Conservation (phyloP, 2,329 filamentous ascomycete species). For the Colletotrichum shisoi region DNA sequence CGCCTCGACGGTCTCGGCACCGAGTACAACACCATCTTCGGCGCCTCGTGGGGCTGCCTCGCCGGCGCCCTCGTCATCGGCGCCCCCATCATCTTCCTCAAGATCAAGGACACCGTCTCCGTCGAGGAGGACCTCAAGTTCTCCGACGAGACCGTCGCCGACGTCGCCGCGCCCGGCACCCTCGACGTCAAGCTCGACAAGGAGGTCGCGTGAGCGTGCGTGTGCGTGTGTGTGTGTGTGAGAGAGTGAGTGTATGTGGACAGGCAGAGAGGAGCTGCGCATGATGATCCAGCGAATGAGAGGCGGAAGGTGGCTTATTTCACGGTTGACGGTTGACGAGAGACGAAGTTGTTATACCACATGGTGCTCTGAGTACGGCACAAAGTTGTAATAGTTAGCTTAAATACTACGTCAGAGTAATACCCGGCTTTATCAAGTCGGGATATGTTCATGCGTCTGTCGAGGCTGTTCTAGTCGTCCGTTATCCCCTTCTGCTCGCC, state of each 20-base stretch:
- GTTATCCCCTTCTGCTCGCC: too few species aligned
- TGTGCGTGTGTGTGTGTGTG: too few species aligned
- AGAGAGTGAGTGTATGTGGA: too few species aligned
- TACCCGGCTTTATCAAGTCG: constrained; percentile 17
- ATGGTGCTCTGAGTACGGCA: background rate
- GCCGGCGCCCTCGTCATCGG: constrained; percentile 78
- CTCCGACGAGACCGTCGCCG: constrained; percentile 80
- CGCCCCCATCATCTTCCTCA: constrained; percentile 77
- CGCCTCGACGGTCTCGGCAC: constrained; percentile 69
- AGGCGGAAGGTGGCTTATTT: too few species aligned
- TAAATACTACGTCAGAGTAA: constrained; percentile 7
- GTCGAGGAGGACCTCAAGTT: constrained; percentile 85
- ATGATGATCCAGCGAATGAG: constrained; percentile 19
- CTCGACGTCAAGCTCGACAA: constrained; percentile 18
- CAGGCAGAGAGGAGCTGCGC: background rate
- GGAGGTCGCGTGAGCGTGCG: constrained; percentile 17
- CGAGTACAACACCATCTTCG: constrained; percentile 77
- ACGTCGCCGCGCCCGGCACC: constrained; percentile 61
- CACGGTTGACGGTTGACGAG: constrained; percentile 13
- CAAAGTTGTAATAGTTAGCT: background rate
- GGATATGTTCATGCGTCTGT: too few species aligned
- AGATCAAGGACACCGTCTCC: constrained; percentile 81
- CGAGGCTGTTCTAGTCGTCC: too few species aligned
- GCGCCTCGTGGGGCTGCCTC: constrained; percentile 75
- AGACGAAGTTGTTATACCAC: constrained; percentile 19